A percentile compares a stretch with the other conserved stretches of the same genome.
Evolutionary conservation across 2,329 filamentous ascomycete species (phyloP).

Genomic region (Aspergillus udagawae): DNA sequence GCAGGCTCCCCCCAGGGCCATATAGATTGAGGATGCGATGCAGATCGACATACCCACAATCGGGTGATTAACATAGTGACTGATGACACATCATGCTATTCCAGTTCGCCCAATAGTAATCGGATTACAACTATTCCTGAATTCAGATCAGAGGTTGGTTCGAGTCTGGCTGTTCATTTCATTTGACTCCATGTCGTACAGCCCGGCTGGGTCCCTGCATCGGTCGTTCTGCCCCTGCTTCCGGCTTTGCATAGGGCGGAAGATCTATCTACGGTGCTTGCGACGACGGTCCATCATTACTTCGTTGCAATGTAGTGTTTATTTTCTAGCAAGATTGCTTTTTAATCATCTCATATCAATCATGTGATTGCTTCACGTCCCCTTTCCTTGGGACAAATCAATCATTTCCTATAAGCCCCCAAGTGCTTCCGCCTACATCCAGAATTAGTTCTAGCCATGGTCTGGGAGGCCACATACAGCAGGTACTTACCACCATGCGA

Average conservation of each 20-base stretch:
- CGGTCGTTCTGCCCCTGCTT: not conserved
- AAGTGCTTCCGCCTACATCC: conserved; percentile 29
- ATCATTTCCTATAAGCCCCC: conserved; percentile 25
- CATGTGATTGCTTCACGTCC: not conserved
- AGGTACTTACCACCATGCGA: conserved; percentile 66
- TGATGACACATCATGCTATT: not conserved
- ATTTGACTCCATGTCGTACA: not conserved
- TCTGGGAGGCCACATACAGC: not conserved
- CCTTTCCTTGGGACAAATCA: not conserved
- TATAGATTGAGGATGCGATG: not conserved
- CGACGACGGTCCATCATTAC: not conserved
- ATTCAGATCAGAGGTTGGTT: not conserved
- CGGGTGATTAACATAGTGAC: not conserved
- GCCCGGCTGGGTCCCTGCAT: not conserved
- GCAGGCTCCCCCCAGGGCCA: too few species aligned
- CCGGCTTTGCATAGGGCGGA: not conserved
- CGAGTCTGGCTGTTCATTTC: not conserved
- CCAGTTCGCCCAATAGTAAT: not conserved
- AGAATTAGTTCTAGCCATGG: not conserved
- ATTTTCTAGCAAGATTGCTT: not conserved
- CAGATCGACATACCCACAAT: not conserved
- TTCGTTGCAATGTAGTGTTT: not conserved
- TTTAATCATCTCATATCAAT: not conserved
- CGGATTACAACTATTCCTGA: not conserved
- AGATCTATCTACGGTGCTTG: not conserved